A percentile compares a stretch with the other conserved stretches of the same genome.
These are phyloP conservation scores for Phytophthora palmivora DNA, from an alignment of 352 stramenopile species.

Conservation along the genomic window DNA sequence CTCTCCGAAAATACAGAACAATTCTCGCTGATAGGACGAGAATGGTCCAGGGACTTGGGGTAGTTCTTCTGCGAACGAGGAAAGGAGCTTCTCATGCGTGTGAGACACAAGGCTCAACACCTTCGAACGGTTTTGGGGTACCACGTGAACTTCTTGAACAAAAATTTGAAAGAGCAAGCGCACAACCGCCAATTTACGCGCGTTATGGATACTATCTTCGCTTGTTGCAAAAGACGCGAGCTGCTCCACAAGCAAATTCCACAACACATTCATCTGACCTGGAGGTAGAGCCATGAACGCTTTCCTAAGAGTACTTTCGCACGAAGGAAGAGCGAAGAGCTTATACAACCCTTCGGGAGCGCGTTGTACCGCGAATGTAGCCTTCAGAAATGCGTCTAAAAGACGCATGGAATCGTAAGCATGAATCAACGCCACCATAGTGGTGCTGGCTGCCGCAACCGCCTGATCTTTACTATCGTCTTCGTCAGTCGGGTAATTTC, in stretches of 20 bases:
- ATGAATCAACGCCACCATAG: conserved; percentile 65
- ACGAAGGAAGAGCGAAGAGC: conserved; percentile 51
- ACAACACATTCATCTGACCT: conserved; percentile 82
- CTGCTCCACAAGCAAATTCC: conserved; percentile 69
- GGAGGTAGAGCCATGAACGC: conserved; percentile 78
- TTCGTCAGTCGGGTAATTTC: conserved; percentile 5
- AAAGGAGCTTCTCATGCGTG: conserved; percentile 65
- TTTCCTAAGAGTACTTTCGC: conserved; percentile 61
- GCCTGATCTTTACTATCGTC: conserved; percentile 1
- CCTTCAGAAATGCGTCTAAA: conserved; percentile 63
- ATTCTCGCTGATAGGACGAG: conserved; percentile 58
- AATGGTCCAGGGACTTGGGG: conserved; percentile 25
- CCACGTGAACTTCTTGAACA: conserved; percentile 83
- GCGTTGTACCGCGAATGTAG: conserved; percentile 43
- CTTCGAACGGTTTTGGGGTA: conserved; percentile 73
- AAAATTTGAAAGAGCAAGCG: conserved; percentile 83
- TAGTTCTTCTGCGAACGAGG: conserved; percentile 36
- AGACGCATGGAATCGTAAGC: conserved; percentile 90
- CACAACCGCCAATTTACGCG: conserved; percentile 50
- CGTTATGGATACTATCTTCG: conserved; percentile 16
- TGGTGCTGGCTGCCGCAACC: conserved; percentile 37
- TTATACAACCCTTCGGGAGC: conserved; percentile 51
- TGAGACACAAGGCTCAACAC: conserved; percentile 53
- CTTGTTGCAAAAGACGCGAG: conserved; percentile 37
- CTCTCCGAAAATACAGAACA: conserved; percentile 81